Evolutionary conservation across 2,329 filamentous ascomycete species (phyloP).

Genomic region (Pseudodiploospora longispora): DNA sequence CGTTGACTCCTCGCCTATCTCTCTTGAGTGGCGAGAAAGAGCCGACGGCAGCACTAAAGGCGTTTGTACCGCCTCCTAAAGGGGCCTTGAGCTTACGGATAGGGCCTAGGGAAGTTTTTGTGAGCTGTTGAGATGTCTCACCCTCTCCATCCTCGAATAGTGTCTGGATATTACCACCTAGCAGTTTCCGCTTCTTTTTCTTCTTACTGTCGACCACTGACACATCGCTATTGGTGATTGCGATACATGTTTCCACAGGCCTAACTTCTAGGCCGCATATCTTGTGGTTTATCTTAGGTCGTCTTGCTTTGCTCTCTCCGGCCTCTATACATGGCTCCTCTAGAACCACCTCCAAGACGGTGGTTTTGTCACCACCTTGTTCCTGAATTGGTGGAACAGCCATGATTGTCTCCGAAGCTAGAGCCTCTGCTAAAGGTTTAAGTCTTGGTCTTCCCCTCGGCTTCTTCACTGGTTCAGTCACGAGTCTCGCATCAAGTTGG

Average conservation of each 20-base stretch:
- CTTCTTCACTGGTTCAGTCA: conserved; percentile 18
- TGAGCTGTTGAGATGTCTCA: conserved; percentile 29
- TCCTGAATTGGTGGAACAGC: conserved; percentile 15
- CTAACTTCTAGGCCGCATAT: neutral
- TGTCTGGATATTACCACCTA: conserved; percentile 54
- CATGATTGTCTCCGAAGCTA: conserved; percentile 38
- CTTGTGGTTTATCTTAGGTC: no score
- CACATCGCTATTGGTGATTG: conserved; percentile 9
- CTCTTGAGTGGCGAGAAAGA: conserved; percentile 67
- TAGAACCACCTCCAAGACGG: neutral
- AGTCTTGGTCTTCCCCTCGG: conserved; percentile 36
- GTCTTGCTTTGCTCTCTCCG: no score
- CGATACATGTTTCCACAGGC: conserved; percentile 6
- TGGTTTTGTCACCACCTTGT: conserved; percentile 5
- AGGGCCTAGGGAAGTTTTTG: conserved; percentile 23
- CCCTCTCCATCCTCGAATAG: conserved; percentile 62
- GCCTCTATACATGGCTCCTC: neutral
- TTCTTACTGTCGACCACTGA: conserved; percentile 46
- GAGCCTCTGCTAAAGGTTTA: conserved; percentile 37
- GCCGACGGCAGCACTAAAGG: conserved; percentile 34
- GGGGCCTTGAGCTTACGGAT: conserved; percentile 25
- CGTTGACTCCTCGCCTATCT: conserved; percentile 53
- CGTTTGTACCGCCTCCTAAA: conserved; percentile 34
- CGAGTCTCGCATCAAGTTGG: no score
- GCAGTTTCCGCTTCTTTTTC: conserved; percentile 71